Evolutionary conservation across 805 yeast genomes (phyloP).

Genomic region (Kuraishia molischiana): DNA sequence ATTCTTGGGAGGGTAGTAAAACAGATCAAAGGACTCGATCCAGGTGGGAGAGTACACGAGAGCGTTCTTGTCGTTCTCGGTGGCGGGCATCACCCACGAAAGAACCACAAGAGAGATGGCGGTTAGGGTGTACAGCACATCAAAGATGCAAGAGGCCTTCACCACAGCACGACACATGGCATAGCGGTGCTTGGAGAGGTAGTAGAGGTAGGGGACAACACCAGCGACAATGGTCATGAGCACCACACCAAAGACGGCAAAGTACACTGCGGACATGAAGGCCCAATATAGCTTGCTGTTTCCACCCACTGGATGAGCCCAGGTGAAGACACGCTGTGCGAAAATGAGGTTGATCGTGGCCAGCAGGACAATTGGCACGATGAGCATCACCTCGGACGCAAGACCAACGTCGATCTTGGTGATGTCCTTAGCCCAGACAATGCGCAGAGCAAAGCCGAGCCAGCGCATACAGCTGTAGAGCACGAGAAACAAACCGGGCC

Average conservation of each 20-base stretch:
- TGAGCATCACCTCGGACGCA: slow-evolving; percentile 43
- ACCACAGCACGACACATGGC: slow-evolving; percentile 44
- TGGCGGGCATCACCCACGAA: slow-evolving; percentile 48
- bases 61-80: slow-evolving; percentile 35
- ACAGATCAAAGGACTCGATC: slow-evolving; percentile 54
- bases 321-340: slow-evolving; percentile 66
- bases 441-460: slow-evolving; percentile 50
- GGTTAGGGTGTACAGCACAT: slow-evolving; percentile 40
- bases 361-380: slow-evolving; percentile 48
- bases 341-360: slow-evolving; percentile 52
- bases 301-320: slow-evolving; percentile 72
- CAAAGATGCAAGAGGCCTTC: slow-evolving; percentile 38
- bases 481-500: slow-evolving; percentile 40
- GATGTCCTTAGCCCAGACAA: slow-evolving; percentile 48
- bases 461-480: slow-evolving; percentile 43
- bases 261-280: slow-evolving; percentile 39
- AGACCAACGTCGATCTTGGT: slow-evolving; percentile 38
- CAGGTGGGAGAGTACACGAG: slow-evolving; percentile 67
- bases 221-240: slow-evolving; percentile 64
- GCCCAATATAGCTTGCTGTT: slow-evolving; percentile 38
- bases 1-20: slow-evolving; percentile 47
- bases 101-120: slow-evolving; percentile 38
- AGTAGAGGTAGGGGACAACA: slow-evolving; percentile 48
- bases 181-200: slow-evolving; percentile 32
- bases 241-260: slow-evolving; percentile 45